Percentiles rank a stretch among this genome's conserved stretches.
Conservation (phyloP, 768 basidiomycete species). For the Tulasnella sp. region DNA sequence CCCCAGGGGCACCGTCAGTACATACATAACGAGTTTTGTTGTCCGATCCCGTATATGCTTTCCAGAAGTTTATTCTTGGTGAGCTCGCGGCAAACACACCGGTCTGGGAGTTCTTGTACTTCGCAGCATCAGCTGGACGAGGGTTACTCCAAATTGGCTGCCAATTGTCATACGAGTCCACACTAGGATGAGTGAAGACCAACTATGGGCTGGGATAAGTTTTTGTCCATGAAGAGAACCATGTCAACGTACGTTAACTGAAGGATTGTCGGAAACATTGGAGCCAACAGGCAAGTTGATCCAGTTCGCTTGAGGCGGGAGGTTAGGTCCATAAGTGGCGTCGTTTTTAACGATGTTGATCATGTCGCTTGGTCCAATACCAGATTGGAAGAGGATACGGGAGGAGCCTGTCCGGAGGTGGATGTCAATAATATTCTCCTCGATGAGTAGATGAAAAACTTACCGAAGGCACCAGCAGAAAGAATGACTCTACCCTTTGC, state of each 20-base stretch:
- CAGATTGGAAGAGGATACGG: background rate
- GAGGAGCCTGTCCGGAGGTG: background rate
- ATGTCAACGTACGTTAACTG: slow-evolving; percentile 33
- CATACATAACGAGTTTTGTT: slow-evolving; percentile 37
- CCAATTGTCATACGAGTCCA: slow-evolving; percentile 51
- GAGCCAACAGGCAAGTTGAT: slow-evolving; percentile 49
- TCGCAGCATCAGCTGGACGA: slow-evolving; percentile 41
- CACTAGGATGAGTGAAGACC: slow-evolving; percentile 48
- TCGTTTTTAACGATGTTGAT: slow-evolving; percentile 32
- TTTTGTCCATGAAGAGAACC: background rate
- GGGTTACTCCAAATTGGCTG: slow-evolving; percentile 40
- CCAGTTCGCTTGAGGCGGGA: slow-evolving; percentile 39
- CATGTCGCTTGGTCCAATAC: slow-evolving; percentile 42
- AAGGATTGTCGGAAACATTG: slow-evolving; percentile 45
- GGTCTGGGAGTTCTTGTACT: slow-evolving; percentile 39
- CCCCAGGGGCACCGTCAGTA: background rate
- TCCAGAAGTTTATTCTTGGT: slow-evolving; percentile 46
- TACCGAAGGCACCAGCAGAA: slow-evolving; percentile 44
- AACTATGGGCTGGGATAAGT: slow-evolving; percentile 20
- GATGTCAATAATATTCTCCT: too few species aligned
- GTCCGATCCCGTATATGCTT: slow-evolving; percentile 36
- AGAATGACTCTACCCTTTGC: slow-evolving; percentile 46
- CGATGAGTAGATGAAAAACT: slow-evolving; percentile 1
- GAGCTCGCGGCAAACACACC: slow-evolving; percentile 47
- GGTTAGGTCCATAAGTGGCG: slow-evolving; percentile 32